phyloP scores from a whole-genome alignment of 2,329 filamentous ascomycete species.

The Amauroascus niger region DNA sequence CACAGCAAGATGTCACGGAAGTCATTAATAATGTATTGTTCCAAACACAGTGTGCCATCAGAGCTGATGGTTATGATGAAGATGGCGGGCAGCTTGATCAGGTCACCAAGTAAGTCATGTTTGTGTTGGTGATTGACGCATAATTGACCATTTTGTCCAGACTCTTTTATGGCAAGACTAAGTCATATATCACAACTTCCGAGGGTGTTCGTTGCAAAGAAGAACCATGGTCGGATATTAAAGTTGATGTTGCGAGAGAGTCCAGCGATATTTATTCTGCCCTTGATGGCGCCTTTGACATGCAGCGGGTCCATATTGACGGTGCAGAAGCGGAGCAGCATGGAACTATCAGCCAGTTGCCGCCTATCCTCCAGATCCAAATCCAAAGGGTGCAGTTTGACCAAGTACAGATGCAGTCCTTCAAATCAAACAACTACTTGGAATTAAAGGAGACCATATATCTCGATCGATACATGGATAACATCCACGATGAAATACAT shows the following conservation, averaged over 20 bases:
- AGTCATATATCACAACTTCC: conserved; percentile 39
- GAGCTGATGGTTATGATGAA: conserved; percentile 53
- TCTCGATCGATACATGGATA: conserved; percentile 74
- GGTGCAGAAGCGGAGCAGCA: conserved; percentile 53
- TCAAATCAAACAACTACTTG: conserved; percentile 69
- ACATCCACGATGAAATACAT: conserved; percentile 51
- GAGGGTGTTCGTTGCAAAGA: conserved; percentile 42
- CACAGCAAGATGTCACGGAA: conserved; percentile 93
- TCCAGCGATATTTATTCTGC: conserved; percentile 68
- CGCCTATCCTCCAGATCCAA: conserved; percentile 79
- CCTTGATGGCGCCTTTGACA: conserved; percentile 75
- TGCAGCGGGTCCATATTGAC: conserved; percentile 60
- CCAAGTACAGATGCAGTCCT: conserved; percentile 47
- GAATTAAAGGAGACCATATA: conserved; percentile 72
- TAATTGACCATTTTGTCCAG: conserved; percentile 21
- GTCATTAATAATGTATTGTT: conserved; percentile 89
- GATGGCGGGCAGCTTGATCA: conserved; percentile 71
- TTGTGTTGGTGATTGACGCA: neutral
- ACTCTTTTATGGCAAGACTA: conserved; percentile 43
- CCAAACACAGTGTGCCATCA: conserved; percentile 81
- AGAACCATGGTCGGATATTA: conserved; percentile 54
- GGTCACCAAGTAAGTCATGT: conserved; percentile 52
- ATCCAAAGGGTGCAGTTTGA: conserved; percentile 75
- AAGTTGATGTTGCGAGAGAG: conserved; percentile 49
- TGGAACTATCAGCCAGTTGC: conserved; percentile 63